Evolutionary conservation across 306 rosid genomes (phyloP).

Genomic region (Fragaria ananassa): DNA sequence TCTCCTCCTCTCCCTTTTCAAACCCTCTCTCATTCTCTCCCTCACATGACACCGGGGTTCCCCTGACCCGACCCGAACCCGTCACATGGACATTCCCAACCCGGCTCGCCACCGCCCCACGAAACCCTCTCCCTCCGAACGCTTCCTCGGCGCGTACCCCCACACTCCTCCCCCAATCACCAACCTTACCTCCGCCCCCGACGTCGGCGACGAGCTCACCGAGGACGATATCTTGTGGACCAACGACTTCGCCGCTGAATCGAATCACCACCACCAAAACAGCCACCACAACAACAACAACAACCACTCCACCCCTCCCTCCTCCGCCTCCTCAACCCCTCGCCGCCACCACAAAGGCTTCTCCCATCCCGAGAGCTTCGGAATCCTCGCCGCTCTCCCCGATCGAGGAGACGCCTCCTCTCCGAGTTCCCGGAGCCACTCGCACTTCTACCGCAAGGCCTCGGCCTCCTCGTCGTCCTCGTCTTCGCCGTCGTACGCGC

Average conservation of each 20-base stretch:
- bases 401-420: constrained; percentile 42
- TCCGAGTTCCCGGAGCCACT: constrained; percentile 23
- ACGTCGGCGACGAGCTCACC: constrained; percentile 42
- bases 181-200: constrained; percentile 20
- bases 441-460: constrained; percentile 49
- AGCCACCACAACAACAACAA: background rate
- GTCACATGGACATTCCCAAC: constrained; percentile 41
- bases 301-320: constrained; percentile 26
- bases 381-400: constrained; percentile 82
- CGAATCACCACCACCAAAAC: constrained; percentile 19
- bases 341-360: constrained; percentile 40
- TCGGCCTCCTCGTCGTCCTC: constrained; percentile 49
- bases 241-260: constrained; percentile 33
- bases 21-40: background rate
- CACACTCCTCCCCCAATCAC: constrained; percentile 25
- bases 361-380: constrained; percentile 47
- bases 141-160: constrained; percentile 38
- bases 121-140: constrained; percentile 35
- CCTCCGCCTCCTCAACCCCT: constrained; percentile 37
- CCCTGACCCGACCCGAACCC: constrained; percentile 12
- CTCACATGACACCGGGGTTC: background rate
- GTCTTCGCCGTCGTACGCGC: constrained; percentile 49
- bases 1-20: background rate
- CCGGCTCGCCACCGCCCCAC: constrained; percentile 33
- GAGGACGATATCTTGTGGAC: constrained; percentile 71